Evolutionary conservation across 2,329 filamentous ascomycete species (phyloP).

Genomic region (Endothia cerciana): DNA sequence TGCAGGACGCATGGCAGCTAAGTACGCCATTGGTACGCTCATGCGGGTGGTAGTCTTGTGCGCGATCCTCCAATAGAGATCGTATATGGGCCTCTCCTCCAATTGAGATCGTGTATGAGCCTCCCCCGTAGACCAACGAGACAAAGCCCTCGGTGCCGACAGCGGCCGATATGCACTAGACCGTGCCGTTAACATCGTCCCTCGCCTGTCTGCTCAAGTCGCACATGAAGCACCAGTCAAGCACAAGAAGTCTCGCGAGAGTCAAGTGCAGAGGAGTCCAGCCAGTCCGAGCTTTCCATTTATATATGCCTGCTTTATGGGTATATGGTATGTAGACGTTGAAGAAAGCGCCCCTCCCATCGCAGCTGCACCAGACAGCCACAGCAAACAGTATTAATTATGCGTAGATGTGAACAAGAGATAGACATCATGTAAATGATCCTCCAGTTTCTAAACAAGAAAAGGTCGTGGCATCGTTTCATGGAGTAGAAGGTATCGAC

Average conservation of each 20-base stretch:
- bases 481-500: slow-evolving; percentile 10
- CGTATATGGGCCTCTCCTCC: too few relatives aligned
- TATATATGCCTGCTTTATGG: slow-evolving; percentile 21
- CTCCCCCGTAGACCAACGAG: too few relatives aligned
- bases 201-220: too few relatives aligned
- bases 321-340: slow-evolving; percentile 14
- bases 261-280: background rate
- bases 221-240: too few relatives aligned
- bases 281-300: background rate
- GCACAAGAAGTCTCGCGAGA: background rate
- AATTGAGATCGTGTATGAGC: too few relatives aligned
- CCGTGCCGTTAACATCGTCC: too few relatives aligned
- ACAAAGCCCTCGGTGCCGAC: too few relatives aligned
- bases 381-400: slow-evolving; percentile 4
- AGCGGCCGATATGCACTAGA: too few relatives aligned
- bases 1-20: background rate
- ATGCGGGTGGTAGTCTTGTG: too few relatives aligned
- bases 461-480: slow-evolving; percentile 19
- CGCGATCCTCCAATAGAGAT: too few relatives aligned
- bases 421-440: slow-evolving; percentile 8
- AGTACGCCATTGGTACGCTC: too few relatives aligned
- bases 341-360: background rate
- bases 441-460: background rate
- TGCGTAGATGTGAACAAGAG: background rate
- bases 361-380: slow-evolving; percentile 8